These are phyloP conservation scores for Cytidiella melzeri DNA, from an alignment of 768 basidiomycete species.

Conservation along the genomic window DNA sequence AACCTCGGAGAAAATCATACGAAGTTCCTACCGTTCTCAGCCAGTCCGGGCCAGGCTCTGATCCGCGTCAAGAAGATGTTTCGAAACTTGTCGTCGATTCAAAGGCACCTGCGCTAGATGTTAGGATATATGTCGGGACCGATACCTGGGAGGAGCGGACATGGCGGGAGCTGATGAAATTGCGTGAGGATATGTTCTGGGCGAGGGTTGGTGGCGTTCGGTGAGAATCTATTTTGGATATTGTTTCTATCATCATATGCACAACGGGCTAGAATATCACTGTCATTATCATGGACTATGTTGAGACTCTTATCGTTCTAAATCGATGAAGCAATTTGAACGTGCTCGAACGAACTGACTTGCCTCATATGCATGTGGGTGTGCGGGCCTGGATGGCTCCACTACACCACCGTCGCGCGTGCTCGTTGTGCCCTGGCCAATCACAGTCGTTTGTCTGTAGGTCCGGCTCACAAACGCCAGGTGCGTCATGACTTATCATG, in stretches of 20 bases:
- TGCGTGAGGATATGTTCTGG: constrained; percentile 86
- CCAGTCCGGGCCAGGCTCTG: background rate
- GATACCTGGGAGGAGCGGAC: constrained; percentile 81
- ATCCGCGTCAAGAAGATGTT: background rate
- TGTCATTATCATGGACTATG: background rate
- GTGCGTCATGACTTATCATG: too few species aligned
- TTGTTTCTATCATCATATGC: background rate
- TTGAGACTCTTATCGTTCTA: too few species aligned
- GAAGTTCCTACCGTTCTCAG: background rate
- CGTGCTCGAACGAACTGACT: too few species aligned
- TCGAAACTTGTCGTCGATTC: constrained; percentile 23
- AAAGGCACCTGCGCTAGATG: background rate
- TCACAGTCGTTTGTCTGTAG: too few species aligned
- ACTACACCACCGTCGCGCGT: background rate
- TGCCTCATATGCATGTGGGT: too few species aligned
- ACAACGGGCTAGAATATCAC: background rate
- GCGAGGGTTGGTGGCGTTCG: constrained; percentile 60
- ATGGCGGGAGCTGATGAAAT: constrained; percentile 69
- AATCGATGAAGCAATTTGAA: too few species aligned
- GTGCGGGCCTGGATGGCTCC: background rate
- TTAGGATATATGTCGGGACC: constrained; percentile 50
- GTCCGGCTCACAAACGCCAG: too few species aligned
- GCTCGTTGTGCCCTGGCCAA: too few species aligned
- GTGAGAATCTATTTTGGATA: constrained; percentile 11
- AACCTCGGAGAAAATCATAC: background rate